Percentiles rank a stretch among this genome's conserved stretches.
These are phyloP conservation scores for Penicillium crystallinum DNA, from an alignment of 495 filamentous ascomycete genomes.

Conservation along the genomic window DNA sequence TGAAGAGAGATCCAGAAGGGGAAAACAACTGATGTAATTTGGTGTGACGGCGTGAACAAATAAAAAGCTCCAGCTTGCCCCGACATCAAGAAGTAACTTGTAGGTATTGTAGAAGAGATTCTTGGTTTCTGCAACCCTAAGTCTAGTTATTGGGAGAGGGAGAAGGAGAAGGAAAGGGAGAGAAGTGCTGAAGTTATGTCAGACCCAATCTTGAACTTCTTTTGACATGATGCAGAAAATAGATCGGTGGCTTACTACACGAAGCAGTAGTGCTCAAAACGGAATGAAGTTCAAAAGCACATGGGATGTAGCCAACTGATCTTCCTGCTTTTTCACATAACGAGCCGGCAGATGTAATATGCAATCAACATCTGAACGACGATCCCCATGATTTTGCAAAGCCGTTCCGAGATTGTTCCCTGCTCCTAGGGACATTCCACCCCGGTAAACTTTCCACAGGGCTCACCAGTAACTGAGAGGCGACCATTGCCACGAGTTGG, in stretches of 20 bases:
- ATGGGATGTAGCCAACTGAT: not conserved
- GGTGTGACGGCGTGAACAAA: constrained; percentile 7
- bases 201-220: not conserved
- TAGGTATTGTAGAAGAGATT: not conserved
- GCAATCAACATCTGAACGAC: constrained; percentile 11
- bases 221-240: constrained; percentile 1
- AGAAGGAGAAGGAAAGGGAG: too few relatives aligned
- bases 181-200: not conserved
- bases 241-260: not conserved
- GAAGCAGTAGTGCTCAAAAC: too few relatives aligned
- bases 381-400: not conserved
- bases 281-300: too few relatives aligned
- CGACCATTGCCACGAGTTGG: constrained; percentile 31
- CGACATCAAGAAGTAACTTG: constrained; percentile 1
- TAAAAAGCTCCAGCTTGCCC: constrained; percentile 2
- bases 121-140: not conserved
- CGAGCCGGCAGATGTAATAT: constrained; percentile 1
- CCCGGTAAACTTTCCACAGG: constrained; percentile 7
- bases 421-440: not conserved
- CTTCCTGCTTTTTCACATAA: not conserved
- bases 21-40: constrained; percentile 11
- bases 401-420: not conserved
- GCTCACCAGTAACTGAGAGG: constrained; percentile 12
- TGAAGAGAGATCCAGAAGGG: constrained; percentile 10
- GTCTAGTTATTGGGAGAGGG: not conserved